Base-by-base conservation (phyloP, 2,329 filamentous ascomycete genomes). In the Chrysosphaeria jannelii region DNA sequence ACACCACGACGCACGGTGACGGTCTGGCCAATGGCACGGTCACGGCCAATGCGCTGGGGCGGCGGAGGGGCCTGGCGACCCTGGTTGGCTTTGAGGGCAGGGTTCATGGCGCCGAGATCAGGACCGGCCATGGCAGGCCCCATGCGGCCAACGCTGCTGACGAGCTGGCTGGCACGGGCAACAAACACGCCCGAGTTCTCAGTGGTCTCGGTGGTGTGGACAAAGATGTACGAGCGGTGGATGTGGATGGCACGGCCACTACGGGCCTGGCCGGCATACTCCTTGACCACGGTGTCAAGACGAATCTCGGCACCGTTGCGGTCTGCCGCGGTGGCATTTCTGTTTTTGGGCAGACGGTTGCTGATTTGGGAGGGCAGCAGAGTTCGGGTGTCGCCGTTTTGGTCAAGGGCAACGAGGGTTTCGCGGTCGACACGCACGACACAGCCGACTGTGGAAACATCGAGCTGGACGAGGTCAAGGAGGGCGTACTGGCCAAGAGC, bases 391-490 rank as follows among this genome's bases (percentile, higher is more conserved):
- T 76, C 70, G 29, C 76, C 75, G 31, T 85, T 72, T 40, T 97
- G 85, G 37, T 97, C 81, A 8, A 97, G 50, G 1, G 91, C 70
- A 13, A 72, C 68, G 25, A 97, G 50, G 1, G 76, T 81, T 44
- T 97, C 85, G 25, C 79, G 70, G 37, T 97, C 85, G 22, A 93
- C 76, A 45, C 90, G 89, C 45, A 90, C 68, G 29, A 97, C 66
- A 39, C 76, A 89, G 27, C 70, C 85, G 13, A 93, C 81, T 0
- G 81, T 93, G 3, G 78, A 68, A 19, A 75, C 64, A 42, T 93
- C 81, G 29, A 97, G 60, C 44, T 93, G 79, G 9, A 97, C 76
- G 13, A 97, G 57, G 40, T 97, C 85, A 35, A 88, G 76, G 16
- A 97, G 63, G 34, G 79, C 71, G 42, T 72, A 93, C 43, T 88